Percentiles rank a stretch among this genome's conserved stretches.
Conservation (phyloP, 108 stramenopile genomes). For the Mayamaea pseudoterrestris region DNA sequence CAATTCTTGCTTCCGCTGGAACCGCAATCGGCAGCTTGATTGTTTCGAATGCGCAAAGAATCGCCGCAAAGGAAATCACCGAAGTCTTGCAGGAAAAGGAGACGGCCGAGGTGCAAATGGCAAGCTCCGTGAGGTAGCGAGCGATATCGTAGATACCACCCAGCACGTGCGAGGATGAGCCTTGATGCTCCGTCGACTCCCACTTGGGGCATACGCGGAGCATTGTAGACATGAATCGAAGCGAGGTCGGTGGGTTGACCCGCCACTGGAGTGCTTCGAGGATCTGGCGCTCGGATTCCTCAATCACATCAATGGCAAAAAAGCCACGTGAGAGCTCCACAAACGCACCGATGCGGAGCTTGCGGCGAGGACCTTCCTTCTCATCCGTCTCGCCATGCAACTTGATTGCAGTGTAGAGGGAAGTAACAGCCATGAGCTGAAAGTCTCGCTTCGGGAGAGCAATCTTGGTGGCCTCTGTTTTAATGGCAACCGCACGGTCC, state of each 20-base stretch:
- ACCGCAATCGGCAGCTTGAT: conserved; percentile 4
- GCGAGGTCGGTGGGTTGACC: conserved; percentile 36
- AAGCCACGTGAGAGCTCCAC: conserved; percentile 59
- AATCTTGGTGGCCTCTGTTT: conserved; percentile 7
- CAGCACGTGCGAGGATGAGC: not conserved
- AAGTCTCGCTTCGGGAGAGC: conserved; percentile 13
- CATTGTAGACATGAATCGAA: conserved; percentile 23
- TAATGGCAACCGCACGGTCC: conserved; percentile 26
- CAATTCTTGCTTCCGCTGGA: conserved; percentile 3
- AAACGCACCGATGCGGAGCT: conserved; percentile 35
- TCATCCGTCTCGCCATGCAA: conserved; percentile 40
- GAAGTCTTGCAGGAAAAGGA: conserved; percentile 25
- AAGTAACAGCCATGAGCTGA: conserved; percentile 47
- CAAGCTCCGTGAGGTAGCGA: conserved; percentile 40
- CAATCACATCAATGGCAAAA: conserved; percentile 44
- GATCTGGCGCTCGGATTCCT: conserved; percentile 38
- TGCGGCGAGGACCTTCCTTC: conserved; percentile 17
- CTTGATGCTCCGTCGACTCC: not conserved
- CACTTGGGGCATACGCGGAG: conserved; percentile 23
- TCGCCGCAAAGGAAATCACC: conserved; percentile 40
- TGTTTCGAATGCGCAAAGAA: conserved; percentile 43
- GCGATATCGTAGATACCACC: conserved; percentile 22
- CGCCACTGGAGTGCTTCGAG: conserved; percentile 36
- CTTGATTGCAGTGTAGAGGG: conserved; percentile 56
- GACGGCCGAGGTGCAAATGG: conserved; percentile 26